phyloP scores from a whole-genome alignment of 78 protist species.

The Tieghemostelium lacteum region DNA sequence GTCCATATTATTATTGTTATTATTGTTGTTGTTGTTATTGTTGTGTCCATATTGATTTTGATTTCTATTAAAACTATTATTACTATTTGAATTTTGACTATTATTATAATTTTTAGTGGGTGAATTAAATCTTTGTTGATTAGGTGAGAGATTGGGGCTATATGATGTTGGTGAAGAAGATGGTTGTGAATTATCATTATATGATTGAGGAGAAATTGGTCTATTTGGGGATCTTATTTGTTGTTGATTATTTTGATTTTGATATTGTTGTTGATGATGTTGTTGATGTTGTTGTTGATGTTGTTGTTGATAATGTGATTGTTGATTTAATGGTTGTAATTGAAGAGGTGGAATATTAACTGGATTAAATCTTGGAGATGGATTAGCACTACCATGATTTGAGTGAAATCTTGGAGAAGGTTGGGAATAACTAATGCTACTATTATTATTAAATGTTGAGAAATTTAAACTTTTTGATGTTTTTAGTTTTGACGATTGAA shows the following conservation, averaged over 20 bases:
- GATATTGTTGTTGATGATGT: conserved; percentile 29
- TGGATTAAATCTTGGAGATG: background rate
- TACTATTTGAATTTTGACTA: conserved; percentile 1
- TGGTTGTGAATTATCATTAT: conserved; percentile 5
- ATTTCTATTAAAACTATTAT: background rate
- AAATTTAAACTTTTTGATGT: background rate
- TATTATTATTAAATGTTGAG: conserved; percentile 5
- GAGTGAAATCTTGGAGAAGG: too few species aligned
- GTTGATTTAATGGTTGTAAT: background rate
- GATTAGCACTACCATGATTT: too few species aligned
- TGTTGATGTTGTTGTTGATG: background rate
- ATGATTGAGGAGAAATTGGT: conserved; percentile 22
- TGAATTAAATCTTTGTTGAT: background rate
- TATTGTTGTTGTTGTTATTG: background rate
- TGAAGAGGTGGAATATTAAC: background rate
- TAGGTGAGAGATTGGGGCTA: conserved; percentile 23
- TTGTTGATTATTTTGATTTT: background rate
- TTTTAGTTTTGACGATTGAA: background rate
- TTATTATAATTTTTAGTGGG: background rate
- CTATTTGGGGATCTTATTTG: too few species aligned
- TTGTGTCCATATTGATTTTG: too few species aligned
- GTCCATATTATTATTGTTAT: background rate
- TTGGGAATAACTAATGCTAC: background rate
- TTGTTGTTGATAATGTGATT: conserved; percentile 6
- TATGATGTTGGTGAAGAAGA: conserved; percentile 12